Conservation (phyloP, 148 eudicot species). For the Fagopyrum homotropicum region DNA sequence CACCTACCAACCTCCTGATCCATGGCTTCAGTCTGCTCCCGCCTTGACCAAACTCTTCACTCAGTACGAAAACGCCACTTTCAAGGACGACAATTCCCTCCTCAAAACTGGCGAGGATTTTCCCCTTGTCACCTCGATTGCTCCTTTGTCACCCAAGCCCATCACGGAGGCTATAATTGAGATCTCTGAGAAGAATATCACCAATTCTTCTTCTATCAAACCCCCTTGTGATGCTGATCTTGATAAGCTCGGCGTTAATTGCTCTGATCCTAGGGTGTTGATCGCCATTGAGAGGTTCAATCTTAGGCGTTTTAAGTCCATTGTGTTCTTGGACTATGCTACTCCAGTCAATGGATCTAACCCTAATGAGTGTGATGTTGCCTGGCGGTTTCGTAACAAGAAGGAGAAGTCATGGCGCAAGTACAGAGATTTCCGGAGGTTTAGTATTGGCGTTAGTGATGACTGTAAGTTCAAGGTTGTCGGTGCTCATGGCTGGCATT, state of each 20-base stretch:
- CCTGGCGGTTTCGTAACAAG: conserved; percentile 83
- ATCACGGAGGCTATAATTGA: conserved; percentile 50
- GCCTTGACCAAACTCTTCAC: conserved; percentile 76
- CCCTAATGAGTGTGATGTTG: conserved; percentile 72
- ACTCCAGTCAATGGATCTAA: conserved; percentile 67
- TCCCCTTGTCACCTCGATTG: conserved; percentile 26
- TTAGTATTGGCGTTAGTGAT: conserved; percentile 52
- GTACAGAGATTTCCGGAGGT: conserved; percentile 88
- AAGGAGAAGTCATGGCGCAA: conserved; percentile 89
- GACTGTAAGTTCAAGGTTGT: conserved; percentile 62
- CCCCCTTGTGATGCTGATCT: conserved; percentile 36
- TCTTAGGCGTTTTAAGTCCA: conserved; percentile 54
- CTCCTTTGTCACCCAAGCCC: conserved; percentile 21
- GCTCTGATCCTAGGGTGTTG: conserved; percentile 71
- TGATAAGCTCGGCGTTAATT: conserved; percentile 39
- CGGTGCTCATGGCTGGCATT: conserved; percentile 77
- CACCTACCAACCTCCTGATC: conserved; percentile 96
- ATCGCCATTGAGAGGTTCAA: conserved; percentile 71
- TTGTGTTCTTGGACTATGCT: conserved; percentile 59
- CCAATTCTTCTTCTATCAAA: conserved; percentile 20
- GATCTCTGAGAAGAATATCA: conserved; percentile 36
- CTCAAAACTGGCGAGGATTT: conserved; percentile 83
- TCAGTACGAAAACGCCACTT: conserved; percentile 64
- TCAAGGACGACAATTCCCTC: conserved; percentile 68
- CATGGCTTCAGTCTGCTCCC: conserved; percentile 85